Conservation (phyloP, 371 early-diverging fungal genomes). For the Thermomucor indicae-seudaticae region DNA sequence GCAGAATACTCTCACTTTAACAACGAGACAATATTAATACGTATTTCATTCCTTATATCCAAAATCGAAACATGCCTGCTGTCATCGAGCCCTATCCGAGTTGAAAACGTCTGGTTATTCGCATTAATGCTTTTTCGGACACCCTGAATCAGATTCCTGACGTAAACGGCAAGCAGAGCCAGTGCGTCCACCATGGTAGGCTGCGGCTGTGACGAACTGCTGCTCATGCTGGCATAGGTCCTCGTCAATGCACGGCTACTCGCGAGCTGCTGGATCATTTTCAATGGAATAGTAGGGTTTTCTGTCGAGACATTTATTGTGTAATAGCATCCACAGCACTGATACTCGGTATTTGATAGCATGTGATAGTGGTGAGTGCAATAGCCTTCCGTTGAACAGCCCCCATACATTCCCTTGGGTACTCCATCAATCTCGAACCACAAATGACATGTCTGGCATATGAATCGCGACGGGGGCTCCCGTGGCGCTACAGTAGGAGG, state of each 20-base stretch:
- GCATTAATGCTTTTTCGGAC: conserved; percentile 29
- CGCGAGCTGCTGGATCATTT: neutral
- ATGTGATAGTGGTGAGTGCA: neutral
- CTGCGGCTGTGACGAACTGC: neutral
- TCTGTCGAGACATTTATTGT: neutral
- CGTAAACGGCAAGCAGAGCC: conserved; percentile 19
- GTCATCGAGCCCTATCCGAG: conserved; percentile 30
- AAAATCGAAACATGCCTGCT: conserved; percentile 21
- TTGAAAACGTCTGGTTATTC: conserved; percentile 18
- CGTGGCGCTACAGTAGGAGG: too few relatives aligned
- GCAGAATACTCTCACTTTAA: conserved; percentile 33
- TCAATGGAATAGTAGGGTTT: neutral
- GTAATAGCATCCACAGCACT: neutral
- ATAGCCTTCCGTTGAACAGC: neutral
- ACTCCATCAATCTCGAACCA: neutral
- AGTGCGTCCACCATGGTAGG: conserved; percentile 26
- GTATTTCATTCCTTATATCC: neutral
- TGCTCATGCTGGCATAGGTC: neutral
- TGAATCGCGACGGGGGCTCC: neutral
- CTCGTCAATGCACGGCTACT: neutral
- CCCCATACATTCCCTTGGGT: neutral
- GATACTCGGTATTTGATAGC: neutral
- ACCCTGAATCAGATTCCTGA: conserved; percentile 26
- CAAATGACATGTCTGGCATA: neutral
- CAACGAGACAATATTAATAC: neutral